Percentiles rank a stretch among this genome's conserved stretches.
Evolutionary conservation across 2,329 filamentous ascomycete species (phyloP).

Genomic region (Bimuria novae-zelandiae): DNA sequence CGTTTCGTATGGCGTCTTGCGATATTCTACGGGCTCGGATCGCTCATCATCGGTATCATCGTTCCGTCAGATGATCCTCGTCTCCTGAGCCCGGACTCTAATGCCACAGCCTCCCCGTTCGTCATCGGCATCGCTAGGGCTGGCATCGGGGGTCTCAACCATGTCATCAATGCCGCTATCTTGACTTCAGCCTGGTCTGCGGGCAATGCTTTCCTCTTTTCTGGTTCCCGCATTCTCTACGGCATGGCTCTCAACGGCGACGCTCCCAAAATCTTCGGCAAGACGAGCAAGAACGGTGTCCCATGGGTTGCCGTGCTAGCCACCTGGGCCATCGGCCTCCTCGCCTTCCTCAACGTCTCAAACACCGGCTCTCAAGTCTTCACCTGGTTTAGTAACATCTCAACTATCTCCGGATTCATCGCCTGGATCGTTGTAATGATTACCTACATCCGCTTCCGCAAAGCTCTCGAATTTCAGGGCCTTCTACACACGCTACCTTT

Average conservation of each 20-base stretch:
- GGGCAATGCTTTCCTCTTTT: slow-evolving; percentile 68
- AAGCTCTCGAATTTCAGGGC: slow-evolving; percentile 52
- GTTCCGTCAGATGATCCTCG: slow-evolving; percentile 59
- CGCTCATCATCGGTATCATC: slow-evolving; percentile 64
- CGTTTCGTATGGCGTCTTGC: slow-evolving; percentile 60
- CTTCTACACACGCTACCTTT: slow-evolving; percentile 62
- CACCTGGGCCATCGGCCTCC: slow-evolving; percentile 48
- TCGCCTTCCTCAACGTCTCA: slow-evolving; percentile 57
- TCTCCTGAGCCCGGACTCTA: slow-evolving; percentile 45
- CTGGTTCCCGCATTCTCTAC: slow-evolving; percentile 57
- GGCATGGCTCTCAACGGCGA: slow-evolving; percentile 55
- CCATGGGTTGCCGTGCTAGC: slow-evolving; percentile 46
- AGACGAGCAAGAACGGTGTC: slow-evolving; percentile 51
- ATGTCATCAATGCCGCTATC: slow-evolving; percentile 76
- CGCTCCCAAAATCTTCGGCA: slow-evolving; percentile 57
- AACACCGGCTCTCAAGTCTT: slow-evolving; percentile 58
- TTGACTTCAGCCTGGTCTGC: slow-evolving; percentile 74
- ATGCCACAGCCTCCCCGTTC: slow-evolving; percentile 42
- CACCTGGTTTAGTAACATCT: slow-evolving; percentile 73
- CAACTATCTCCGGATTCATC: slow-evolving; percentile 61
- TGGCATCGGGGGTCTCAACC: slow-evolving; percentile 69
- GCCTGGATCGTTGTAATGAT: slow-evolving; percentile 62
- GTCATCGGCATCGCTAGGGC: slow-evolving; percentile 73
- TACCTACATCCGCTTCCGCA: slow-evolving; percentile 64
- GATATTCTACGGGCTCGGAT: slow-evolving; percentile 59